These are phyloP conservation scores for Cordyceps fumosorosea DNA, from an alignment of 2,329 filamentous ascomycete species.

Conservation along the genomic window DNA sequence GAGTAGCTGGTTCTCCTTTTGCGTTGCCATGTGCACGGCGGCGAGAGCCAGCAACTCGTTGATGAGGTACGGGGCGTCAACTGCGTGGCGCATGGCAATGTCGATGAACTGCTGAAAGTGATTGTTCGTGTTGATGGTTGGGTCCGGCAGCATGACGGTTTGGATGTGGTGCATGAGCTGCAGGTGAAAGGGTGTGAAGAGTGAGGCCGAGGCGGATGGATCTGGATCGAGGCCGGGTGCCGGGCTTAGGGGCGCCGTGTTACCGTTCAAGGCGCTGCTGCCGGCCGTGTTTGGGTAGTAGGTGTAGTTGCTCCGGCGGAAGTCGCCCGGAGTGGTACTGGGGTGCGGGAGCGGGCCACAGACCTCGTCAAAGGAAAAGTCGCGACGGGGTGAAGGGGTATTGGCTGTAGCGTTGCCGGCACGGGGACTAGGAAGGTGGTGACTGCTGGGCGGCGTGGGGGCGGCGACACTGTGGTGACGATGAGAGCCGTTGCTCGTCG, in stretches of 20 bases:
- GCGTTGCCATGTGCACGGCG: constrained; percentile 29
- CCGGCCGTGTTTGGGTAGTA: background rate
- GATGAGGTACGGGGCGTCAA: constrained; percentile 37
- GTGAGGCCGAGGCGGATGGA: constrained; percentile 16
- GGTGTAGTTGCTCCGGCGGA: constrained; percentile 8
- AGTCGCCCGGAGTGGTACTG: background rate
- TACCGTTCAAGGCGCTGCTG: background rate
- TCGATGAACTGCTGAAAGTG: constrained; percentile 22
- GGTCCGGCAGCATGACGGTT: constrained; percentile 19
- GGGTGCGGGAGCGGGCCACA: background rate
- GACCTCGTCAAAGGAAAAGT: background rate
- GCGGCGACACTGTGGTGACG: background rate
- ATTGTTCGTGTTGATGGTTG: constrained; percentile 16
- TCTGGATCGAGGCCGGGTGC: background rate
- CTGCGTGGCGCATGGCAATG: constrained; percentile 26
- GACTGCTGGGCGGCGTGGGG: background rate
- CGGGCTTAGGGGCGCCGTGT: background rate
- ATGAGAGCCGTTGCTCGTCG: background rate
- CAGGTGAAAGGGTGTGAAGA: constrained; percentile 33
- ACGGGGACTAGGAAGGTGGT: background rate
- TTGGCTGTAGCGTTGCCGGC: background rate
- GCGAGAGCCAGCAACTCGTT: constrained; percentile 40
- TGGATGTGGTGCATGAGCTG: constrained; percentile 33
- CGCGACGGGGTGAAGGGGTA: background rate
- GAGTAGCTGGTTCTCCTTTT: constrained; percentile 19